A percentile compares a stretch with the other conserved stretches of the same genome.
These are phyloP conservation scores for Linnemannia zychae DNA, from an alignment of 192 early-diverging fungal species.

Conservation along the genomic window DNA sequence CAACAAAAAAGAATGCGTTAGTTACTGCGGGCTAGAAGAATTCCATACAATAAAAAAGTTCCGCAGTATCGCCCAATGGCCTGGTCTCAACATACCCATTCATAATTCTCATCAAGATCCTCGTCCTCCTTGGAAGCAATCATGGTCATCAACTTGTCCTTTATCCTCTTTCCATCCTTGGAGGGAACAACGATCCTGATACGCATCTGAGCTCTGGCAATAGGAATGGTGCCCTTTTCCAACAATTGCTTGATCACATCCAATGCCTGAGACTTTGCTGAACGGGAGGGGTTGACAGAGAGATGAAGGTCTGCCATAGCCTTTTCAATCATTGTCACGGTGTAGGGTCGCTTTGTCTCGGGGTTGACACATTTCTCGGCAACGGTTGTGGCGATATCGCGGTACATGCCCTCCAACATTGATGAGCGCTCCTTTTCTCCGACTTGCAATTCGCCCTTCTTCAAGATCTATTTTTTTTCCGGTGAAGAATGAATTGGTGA, in stretches of 20 bases:
- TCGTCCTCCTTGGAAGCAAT: conserved; percentile 81
- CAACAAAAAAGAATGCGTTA: conserved; percentile 10
- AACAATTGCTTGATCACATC: conserved; percentile 96
- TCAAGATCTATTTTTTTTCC: conserved; percentile 81
- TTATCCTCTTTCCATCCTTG: conserved; percentile 92
- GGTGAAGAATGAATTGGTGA: background rate
- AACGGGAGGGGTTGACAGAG: conserved; percentile 88
- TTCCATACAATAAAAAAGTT: background rate
- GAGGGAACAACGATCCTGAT: conserved; percentile 82
- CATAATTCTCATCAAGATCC: conserved; percentile 85
- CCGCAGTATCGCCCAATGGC: background rate
- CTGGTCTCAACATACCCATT: conserved; percentile 71
- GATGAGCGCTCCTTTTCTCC: conserved; percentile 95
- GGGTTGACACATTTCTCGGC: conserved; percentile 98
- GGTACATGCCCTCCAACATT: conserved; percentile 83
- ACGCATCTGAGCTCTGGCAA: conserved; percentile 95
- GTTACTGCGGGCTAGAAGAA: conserved; percentile 5
- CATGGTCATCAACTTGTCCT: conserved; percentile 76
- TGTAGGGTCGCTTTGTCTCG: conserved; percentile 93
- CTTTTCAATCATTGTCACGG: conserved; percentile 99
- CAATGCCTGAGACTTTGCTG: conserved; percentile 93
- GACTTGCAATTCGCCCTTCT: conserved; percentile 97
- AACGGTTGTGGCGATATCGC: conserved; percentile 97
- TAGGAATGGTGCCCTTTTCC: conserved; percentile 90
- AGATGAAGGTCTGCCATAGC: conserved; percentile 95